Evolutionary conservation across 1,139 yeast genomes (phyloP), one percentile per base, ranked within the genome.

Genomic region (Saccharomyces hybrid): DNA sequence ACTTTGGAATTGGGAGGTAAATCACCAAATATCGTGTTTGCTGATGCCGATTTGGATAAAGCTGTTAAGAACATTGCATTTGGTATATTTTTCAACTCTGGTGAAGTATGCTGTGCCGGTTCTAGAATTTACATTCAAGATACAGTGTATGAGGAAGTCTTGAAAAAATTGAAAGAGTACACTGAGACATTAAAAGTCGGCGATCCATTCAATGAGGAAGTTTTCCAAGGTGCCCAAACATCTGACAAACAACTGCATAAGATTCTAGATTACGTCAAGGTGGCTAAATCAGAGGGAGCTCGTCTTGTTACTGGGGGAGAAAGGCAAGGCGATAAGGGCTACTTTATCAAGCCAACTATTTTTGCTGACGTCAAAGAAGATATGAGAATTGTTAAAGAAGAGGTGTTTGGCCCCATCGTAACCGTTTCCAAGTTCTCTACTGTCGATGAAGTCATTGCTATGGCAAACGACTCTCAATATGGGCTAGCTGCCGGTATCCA

Each of bases 351-450:
- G 67, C 96, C 96, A 64, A 87, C 93, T 56, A 81, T 88, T 56
- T 84, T 88, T 64, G 84, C 84, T 53, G 88, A 86, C 66, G 86
- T 87, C 59, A 78, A 75, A 47, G 87, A 82, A 67, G 77, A 80
- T 60, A 81, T 83, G 83, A 74, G 75, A 60, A 83, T 87, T 63
- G 85, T 84, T 56, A 78, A 75, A 63, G 95, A 87, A 61, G 96
- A 88, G 73, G 87, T 90, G 54, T 89, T 89, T 65, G 97, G 91
- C 50, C 91, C 91, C 31, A 84, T 85, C 57, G 86, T 84, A 55
- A 80, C 87, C 30, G 77, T 84, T 53, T 72, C 82, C 62, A 84
- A 83, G 72, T 85, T 84, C 71, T 74, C 75, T 57, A 80, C 85
- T 49, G 78, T 78, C 53, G 86, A 82, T 58, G 88, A 84, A 66